phyloP scores from a whole-genome alignment of 371 early-diverging fungal species.

The Zopfochytrium polystomum region DNA sequence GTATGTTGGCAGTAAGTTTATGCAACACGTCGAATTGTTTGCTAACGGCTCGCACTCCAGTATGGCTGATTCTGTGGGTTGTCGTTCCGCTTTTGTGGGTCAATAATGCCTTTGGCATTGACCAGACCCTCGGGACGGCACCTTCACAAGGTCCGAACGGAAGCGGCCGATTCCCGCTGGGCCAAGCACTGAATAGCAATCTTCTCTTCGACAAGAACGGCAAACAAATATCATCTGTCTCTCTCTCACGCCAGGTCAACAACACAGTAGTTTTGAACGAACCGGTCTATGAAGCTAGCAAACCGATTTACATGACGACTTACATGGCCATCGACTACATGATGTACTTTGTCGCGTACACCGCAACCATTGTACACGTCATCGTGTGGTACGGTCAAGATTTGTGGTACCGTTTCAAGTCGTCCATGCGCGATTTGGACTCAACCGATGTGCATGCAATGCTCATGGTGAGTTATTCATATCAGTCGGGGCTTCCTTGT shows the following conservation, averaged over 20 bases:
- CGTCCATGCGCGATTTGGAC: slow-evolving; percentile 23
- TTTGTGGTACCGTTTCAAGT: slow-evolving; percentile 14
- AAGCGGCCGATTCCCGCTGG: slow-evolving; percentile 25
- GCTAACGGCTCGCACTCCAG: slow-evolving; percentile 7
- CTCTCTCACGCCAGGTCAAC: slow-evolving; percentile 9
- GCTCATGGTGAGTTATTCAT: slow-evolving; percentile 20
- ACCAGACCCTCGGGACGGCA: slow-evolving; percentile 18
- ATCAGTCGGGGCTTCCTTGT: neutral
- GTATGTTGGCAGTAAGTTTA: slow-evolving; percentile 20
- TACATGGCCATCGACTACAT: slow-evolving; percentile 57
- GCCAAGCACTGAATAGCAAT: slow-evolving; percentile 22
- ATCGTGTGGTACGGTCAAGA: slow-evolving; percentile 35
- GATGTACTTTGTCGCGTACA: slow-evolving; percentile 17
- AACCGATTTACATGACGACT: slow-evolving; percentile 70
- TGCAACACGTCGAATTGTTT: neutral
- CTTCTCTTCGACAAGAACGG: slow-evolving; percentile 20
- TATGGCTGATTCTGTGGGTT: slow-evolving; percentile 18
- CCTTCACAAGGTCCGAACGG: slow-evolving; percentile 25
- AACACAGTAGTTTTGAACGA: slow-evolving; percentile 13
- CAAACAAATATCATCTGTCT: slow-evolving; percentile 6
- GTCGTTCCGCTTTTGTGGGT: slow-evolving; percentile 21
- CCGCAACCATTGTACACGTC: slow-evolving; percentile 29
- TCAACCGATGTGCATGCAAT: slow-evolving; percentile 22
- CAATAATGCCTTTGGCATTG: slow-evolving; percentile 18
- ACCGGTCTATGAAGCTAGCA: slow-evolving; percentile 56